Conservation (phyloP, 2,329 filamentous ascomycete genomes). For the Didymella glomerata region DNA sequence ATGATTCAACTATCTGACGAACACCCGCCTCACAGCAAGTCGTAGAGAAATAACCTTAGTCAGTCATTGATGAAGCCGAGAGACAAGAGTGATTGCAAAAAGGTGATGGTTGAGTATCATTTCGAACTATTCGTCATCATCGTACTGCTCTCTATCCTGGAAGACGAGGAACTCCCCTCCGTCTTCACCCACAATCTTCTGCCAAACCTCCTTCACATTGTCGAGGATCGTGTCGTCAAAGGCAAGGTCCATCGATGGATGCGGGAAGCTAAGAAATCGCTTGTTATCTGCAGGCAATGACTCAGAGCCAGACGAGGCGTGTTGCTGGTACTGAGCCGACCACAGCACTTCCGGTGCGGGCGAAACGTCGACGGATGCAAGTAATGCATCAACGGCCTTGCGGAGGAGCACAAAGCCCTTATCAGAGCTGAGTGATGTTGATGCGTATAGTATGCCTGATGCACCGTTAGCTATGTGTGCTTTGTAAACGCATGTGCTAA, state of each 20-base stretch:
- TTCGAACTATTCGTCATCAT: slow-evolving; percentile 56
- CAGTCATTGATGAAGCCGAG: too few species aligned
- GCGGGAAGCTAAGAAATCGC: slow-evolving; percentile 65
- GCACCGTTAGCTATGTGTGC: slow-evolving; percentile 47
- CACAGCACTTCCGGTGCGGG: slow-evolving; percentile 57
- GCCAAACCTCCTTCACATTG: slow-evolving; percentile 75
- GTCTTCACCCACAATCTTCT: slow-evolving; percentile 64
- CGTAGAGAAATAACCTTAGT: too few species aligned
- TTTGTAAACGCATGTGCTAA: slow-evolving; percentile 9
- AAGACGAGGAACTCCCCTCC: slow-evolving; percentile 76
- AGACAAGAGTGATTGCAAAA: too few species aligned
- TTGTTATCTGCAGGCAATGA: slow-evolving; percentile 48
- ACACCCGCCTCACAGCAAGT: too few species aligned
- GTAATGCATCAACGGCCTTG: slow-evolving; percentile 54
- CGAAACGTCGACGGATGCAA: slow-evolving; percentile 50
- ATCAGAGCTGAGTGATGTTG: slow-evolving; percentile 51
- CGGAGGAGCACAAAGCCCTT: slow-evolving; percentile 49
- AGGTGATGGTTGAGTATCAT: neutral
- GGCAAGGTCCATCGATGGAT: slow-evolving; percentile 69
- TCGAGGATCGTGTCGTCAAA: slow-evolving; percentile 77
- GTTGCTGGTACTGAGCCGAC: slow-evolving; percentile 63
- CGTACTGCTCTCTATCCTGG: slow-evolving; percentile 75
- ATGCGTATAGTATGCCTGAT: slow-evolving; percentile 67
- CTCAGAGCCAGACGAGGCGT: slow-evolving; percentile 30
- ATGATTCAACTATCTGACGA: too few species aligned